phyloP scores from a whole-genome alignment of 352 stramenopile species.

The Globisporangium nodosum region DNA sequence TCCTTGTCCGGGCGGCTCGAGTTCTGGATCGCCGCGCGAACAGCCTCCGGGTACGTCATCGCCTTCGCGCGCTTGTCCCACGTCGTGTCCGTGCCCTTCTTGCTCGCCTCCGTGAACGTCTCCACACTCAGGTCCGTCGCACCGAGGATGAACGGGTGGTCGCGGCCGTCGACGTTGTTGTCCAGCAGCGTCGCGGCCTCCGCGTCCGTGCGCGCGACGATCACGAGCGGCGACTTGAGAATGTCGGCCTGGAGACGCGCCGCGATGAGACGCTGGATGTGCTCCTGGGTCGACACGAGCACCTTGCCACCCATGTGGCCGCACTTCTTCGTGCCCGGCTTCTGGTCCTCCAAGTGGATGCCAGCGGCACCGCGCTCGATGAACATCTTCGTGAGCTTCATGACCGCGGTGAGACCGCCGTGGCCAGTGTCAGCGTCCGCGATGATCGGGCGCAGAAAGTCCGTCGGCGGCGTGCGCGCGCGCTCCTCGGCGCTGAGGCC shows the following conservation, averaged over 20 bases:
- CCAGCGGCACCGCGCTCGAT: conserved; percentile 96
- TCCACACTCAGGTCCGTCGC: conserved; percentile 89
- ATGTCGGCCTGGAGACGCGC: conserved; percentile 96
- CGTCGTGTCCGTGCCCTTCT: conserved; percentile 51
- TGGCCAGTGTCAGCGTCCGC: conserved; percentile 97
- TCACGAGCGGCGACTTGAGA: conserved; percentile 91
- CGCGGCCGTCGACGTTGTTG: conserved; percentile 96
- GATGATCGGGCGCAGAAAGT: conserved; percentile 96
- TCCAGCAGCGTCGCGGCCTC: conserved; percentile 96
- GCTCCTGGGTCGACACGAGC: conserved; percentile 95
- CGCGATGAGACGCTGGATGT: conserved; percentile 95
- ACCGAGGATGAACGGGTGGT: conserved; percentile 98
- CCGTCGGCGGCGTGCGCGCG: conserved; percentile 77
- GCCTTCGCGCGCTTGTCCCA: conserved; percentile 92
- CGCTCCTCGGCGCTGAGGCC: conserved; percentile 76
- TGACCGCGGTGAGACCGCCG: conserved; percentile 94
- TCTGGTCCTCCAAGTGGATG: conserved; percentile 99
- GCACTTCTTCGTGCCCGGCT: conserved; percentile 98
- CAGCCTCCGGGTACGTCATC: conserved; percentile 96
- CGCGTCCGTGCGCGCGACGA: conserved; percentile 96
- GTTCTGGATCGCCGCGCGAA: conserved; percentile 74
- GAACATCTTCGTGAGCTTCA: conserved; percentile 99
- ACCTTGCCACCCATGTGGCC: conserved; percentile 99
- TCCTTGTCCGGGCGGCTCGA: conserved; percentile 53
- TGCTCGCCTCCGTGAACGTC: conserved; percentile 74